These are phyloP conservation scores for Penicillium diatomitis DNA, from an alignment of 495 filamentous ascomycete genomes.

Conservation along the genomic window DNA sequence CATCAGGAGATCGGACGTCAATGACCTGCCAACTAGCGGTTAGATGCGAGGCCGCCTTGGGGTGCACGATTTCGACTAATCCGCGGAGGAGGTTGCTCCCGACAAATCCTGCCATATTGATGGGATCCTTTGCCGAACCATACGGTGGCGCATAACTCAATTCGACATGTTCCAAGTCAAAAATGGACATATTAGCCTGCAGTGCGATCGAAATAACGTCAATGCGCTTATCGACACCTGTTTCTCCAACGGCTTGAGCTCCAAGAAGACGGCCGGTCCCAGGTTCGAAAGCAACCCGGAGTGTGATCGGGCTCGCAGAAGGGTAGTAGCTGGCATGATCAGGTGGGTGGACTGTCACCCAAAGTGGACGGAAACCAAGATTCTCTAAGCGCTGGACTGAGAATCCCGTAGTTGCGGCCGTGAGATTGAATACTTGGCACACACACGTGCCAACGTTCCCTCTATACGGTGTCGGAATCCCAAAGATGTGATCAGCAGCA, in stretches of 20 bases:
- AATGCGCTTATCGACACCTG: not conserved
- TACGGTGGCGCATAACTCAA: not conserved
- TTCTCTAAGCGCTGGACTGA: not conserved
- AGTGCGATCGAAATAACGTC: not conserved
- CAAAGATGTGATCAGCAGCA: not conserved
- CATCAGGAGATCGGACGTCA: not conserved
- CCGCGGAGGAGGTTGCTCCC: not conserved
- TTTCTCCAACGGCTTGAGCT: not conserved
- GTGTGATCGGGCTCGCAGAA: not conserved
- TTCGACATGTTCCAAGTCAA: not conserved
- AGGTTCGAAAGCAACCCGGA: not conserved
- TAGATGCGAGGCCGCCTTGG: not conserved
- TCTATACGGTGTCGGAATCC: not conserved
- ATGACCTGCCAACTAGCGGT: not conserved
- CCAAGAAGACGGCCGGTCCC: not conserved
- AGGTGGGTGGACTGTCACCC: not conserved
- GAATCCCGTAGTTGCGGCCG: not conserved
- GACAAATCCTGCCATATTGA: not conserved
- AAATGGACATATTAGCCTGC: not conserved
- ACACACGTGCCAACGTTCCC: not conserved
- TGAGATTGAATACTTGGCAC: not conserved
- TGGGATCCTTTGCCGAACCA: not conserved
- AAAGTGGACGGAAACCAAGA: not conserved
- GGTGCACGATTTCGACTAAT: not conserved
- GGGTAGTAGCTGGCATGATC: constrained; percentile 1